Conservation (phyloP, 805 yeast species). For the Wickerhamomyces bisporus region DNA sequence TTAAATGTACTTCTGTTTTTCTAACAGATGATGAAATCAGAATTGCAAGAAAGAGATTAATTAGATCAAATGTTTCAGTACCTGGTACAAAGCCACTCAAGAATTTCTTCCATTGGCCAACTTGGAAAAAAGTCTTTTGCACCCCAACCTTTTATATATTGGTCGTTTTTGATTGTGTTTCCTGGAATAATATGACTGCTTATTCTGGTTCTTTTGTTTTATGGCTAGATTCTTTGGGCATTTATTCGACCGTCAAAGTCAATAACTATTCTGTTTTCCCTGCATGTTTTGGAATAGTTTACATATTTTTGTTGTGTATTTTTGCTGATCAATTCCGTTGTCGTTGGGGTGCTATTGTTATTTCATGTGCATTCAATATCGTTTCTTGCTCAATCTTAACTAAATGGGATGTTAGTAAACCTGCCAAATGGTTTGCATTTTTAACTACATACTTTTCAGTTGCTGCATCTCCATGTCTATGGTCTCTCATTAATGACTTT, state of each 20-base stretch:
- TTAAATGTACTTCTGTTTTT: slow-evolving; percentile 44
- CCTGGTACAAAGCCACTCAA: background rate
- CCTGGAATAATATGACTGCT: slow-evolving; percentile 59
- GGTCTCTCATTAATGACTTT: slow-evolving; percentile 54
- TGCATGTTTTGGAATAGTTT: slow-evolving; percentile 54
- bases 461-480: slow-evolving; percentile 58
- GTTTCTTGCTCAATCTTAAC: slow-evolving; percentile 41
- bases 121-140: slow-evolving; percentile 48
- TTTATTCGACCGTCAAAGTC: slow-evolving; percentile 38
- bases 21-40: slow-evolving; percentile 51
- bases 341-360: slow-evolving; percentile 41
- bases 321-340: slow-evolving; percentile 1
- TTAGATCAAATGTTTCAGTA: slow-evolving; percentile 22
- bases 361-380: slow-evolving; percentile 31
- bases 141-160: slow-evolving; percentile 55
- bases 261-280: slow-evolving; percentile 51
- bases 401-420: slow-evolving; percentile 47
- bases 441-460: slow-evolving; percentile 55
- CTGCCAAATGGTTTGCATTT: slow-evolving; percentile 65
- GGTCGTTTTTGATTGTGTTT: slow-evolving; percentile 48
- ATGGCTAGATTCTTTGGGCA: slow-evolving; percentile 52
- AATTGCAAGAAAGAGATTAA: slow-evolving; percentile 41
- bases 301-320: slow-evolving; percentile 38
- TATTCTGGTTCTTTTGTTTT: slow-evolving; percentile 52
- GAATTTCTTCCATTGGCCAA: slow-evolving; percentile 22